These are phyloP conservation scores for Pleochaeta shiraiana DNA, from an alignment of 2,329 filamentous ascomycete genomes.

Conservation along the genomic window DNA sequence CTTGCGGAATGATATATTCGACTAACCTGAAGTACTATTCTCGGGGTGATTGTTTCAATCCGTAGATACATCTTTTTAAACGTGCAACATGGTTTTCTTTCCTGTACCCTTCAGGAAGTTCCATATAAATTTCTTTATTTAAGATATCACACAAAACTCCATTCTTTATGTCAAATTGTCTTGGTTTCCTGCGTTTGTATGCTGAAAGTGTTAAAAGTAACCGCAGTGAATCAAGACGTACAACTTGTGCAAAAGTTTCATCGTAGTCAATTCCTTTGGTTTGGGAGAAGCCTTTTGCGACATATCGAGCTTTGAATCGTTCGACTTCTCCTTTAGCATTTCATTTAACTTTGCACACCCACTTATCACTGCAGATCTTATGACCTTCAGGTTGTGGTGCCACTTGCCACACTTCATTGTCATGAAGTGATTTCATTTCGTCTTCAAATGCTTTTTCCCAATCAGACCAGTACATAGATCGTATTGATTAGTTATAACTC, in stretches of 20 bases:
- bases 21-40: too few relatives aligned
- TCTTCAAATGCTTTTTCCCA: conserved; percentile 4
- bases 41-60: too few relatives aligned
- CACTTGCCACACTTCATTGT: background rate
- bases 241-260: background rate
- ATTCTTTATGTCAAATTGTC: background rate
- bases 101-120: conserved; percentile 3
- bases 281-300: background rate
- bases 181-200: background rate
- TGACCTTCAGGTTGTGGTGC: background rate
- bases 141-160: background rate
- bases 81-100: background rate
- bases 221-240: background rate
- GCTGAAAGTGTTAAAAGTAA: background rate
- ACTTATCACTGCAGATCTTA: background rate
- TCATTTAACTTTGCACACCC: conserved; percentile 1
- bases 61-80: too few relatives aligned
- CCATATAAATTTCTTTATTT: conserved; percentile 2
- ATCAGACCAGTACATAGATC: background rate
- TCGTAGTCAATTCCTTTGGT: background rate
- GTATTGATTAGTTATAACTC: background rate
- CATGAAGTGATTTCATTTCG: background rate
- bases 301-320: background rate
- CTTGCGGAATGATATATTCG: too few relatives aligned
- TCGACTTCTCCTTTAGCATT: background rate